Conservation (phyloP, 495 filamentous ascomycete species). For the Podospora tetraspora region DNA sequence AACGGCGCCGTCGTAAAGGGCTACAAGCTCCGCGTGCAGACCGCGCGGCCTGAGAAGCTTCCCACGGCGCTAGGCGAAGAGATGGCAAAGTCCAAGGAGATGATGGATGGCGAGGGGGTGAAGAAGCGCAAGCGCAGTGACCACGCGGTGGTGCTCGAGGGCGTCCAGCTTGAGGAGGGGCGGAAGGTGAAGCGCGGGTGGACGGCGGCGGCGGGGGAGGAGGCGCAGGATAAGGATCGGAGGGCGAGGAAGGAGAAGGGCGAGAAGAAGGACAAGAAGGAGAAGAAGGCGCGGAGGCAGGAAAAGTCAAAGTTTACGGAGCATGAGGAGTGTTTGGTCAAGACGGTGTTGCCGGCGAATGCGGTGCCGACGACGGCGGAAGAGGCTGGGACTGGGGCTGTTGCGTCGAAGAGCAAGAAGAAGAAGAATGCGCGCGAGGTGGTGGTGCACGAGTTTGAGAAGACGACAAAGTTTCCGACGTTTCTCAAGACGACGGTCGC, state of each 20-base stretch:
- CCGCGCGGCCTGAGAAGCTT: conserved; percentile 55
- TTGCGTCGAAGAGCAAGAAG: conserved; percentile 51
- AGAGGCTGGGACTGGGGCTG: conserved; percentile 38
- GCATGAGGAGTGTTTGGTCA: conserved; percentile 73
- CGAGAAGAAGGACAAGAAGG: conserved; percentile 48
- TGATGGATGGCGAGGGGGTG: conserved; percentile 31
- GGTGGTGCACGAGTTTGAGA: conserved; percentile 75
- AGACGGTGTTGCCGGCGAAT: conserved; percentile 67
- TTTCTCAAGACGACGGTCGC: conserved; percentile 57
- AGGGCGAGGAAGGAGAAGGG: conserved; percentile 33
- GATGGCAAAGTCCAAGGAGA: conserved; percentile 36
- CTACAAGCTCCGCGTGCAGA: conserved; percentile 75
- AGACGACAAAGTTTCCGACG: conserved; percentile 67
- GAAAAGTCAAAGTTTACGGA: conserved; percentile 71
- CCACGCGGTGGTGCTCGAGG: conserved; percentile 48
- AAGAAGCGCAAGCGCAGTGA: conserved; percentile 64
- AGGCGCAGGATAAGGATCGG: conserved; percentile 48
- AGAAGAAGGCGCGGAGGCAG: conserved; percentile 53
- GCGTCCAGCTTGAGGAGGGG: conserved; percentile 63
- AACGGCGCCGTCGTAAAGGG: conserved; percentile 83
- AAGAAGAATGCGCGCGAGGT: conserved; percentile 48
- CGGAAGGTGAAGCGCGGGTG: conserved; percentile 86
- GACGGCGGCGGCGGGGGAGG: conserved; percentile 62
- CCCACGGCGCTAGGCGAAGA: conserved; percentile 31
- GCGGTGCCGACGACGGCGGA: conserved; percentile 16